Conservation (phyloP, 108 stramenopile genomes). For the Fistulifera solaris region DNA sequence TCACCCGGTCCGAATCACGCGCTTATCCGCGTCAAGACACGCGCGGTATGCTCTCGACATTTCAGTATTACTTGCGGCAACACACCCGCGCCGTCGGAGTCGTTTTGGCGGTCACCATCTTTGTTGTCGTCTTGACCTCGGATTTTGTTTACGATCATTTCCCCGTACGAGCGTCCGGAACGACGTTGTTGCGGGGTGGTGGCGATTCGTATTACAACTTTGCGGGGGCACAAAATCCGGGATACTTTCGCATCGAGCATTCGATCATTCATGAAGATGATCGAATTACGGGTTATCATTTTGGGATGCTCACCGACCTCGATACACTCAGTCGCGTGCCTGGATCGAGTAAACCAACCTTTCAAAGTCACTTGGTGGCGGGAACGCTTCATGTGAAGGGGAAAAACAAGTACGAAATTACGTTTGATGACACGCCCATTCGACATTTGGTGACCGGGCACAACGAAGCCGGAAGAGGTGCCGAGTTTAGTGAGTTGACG, state of each 20-base stretch:
- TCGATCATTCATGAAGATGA: slow-evolving; percentile 16
- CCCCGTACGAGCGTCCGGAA: neutral
- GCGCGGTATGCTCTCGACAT: slow-evolving; percentile 14
- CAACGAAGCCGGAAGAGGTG: slow-evolving; percentile 93
- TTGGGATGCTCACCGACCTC: slow-evolving; percentile 83
- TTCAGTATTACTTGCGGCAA: slow-evolving; percentile 25
- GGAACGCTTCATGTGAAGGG: slow-evolving; percentile 45
- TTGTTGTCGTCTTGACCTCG: slow-evolving; percentile 24
- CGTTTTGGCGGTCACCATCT: slow-evolving; percentile 22
- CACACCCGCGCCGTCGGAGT: slow-evolving; percentile 24
- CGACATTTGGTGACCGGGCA: slow-evolving; percentile 69
- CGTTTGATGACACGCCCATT: slow-evolving; percentile 29
- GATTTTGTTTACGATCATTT: neutral
- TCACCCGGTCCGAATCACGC: slow-evolving; percentile 45
- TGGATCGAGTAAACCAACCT: slow-evolving; percentile 42
- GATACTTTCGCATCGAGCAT: slow-evolving; percentile 53
- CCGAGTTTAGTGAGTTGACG: slow-evolving; percentile 87
- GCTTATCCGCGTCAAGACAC: slow-evolving; percentile 37
- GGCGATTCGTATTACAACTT: neutral
- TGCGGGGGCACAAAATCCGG: slow-evolving; percentile 62
- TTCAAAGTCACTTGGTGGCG: slow-evolving; percentile 54
- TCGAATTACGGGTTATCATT: slow-evolving; percentile 47
- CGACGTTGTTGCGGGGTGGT: neutral
- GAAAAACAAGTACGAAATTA: slow-evolving; percentile 33
- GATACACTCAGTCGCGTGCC: slow-evolving; percentile 58